Evolutionary conservation across 352 stramenopile genomes (phyloP).

Genomic region (Achlya hypogyna): DNA sequence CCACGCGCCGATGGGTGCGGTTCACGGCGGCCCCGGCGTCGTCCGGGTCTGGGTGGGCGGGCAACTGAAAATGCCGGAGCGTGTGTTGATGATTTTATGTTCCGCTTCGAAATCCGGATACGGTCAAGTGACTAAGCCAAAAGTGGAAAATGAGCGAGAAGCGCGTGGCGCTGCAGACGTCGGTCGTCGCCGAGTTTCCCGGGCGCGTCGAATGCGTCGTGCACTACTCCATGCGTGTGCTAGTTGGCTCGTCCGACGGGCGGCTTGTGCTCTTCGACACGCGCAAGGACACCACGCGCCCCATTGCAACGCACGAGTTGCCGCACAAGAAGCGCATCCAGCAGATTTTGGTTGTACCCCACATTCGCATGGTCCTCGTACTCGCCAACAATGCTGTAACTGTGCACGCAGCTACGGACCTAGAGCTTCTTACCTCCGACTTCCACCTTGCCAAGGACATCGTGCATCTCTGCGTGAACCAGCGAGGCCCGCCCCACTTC

Average conservation of each 20-base stretch:
- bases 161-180: slow-evolving; percentile 25
- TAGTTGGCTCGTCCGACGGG: slow-evolving; percentile 68
- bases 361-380: slow-evolving; percentile 82
- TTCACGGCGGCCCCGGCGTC: no score
- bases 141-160: slow-evolving; percentile 7
- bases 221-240: slow-evolving; percentile 81
- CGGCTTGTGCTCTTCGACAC: slow-evolving; percentile 83
- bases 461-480: slow-evolving; percentile 69
- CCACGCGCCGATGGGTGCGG: no score
- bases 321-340: slow-evolving; percentile 60
- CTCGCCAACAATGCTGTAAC: slow-evolving; percentile 65
- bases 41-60: no score
- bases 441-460: slow-evolving; percentile 71
- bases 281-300: slow-evolving; percentile 40
- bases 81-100: slow-evolving; percentile 5
- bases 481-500: slow-evolving; percentile 76
- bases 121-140: slow-evolving; percentile 7
- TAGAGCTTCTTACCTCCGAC: slow-evolving; percentile 68
- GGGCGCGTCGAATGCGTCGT: slow-evolving; percentile 77
- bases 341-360: slow-evolving; percentile 72
- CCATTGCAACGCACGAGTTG: slow-evolving; percentile 46
- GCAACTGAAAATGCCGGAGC: no score
- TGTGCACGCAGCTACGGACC: slow-evolving; percentile 65
- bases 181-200: slow-evolving; percentile 62
- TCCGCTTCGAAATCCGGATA: background rate